These are phyloP conservation scores for Paratinospora sagittata DNA, from an alignment of 164 flowering plant species.

Conservation along the genomic window DNA sequence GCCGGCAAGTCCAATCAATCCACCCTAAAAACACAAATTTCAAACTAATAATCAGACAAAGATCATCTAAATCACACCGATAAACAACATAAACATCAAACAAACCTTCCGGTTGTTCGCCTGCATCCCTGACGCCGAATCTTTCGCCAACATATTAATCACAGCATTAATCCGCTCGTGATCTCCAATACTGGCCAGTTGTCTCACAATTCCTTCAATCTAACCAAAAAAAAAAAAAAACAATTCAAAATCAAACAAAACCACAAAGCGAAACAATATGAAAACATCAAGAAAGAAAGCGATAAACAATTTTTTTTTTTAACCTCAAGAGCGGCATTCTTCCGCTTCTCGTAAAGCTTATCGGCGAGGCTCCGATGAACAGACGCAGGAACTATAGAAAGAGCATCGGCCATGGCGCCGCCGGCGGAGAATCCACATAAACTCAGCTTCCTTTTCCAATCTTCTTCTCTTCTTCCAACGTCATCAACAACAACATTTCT, in stretches of 20 bases:
- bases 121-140: constrained; percentile 71
- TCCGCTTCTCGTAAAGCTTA: constrained; percentile 95
- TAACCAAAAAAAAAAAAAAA: constrained; percentile 18
- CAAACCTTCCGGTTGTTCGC: constrained; percentile 89
- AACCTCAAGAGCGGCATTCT: constrained; percentile 94
- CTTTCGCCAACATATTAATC: constrained; percentile 66
- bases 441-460: constrained; percentile 20
- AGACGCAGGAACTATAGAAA: constrained; percentile 54
- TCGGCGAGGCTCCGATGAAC: constrained; percentile 84
- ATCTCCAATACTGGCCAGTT: constrained; percentile 55
- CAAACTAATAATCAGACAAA: constrained; percentile 4
- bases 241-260: background rate
- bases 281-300: background rate
- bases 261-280: constrained; percentile 7
- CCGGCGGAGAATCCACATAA: background rate
- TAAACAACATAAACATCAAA: background rate
- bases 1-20: constrained; percentile 91
- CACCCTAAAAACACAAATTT: constrained; percentile 51
- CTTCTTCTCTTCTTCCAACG: constrained; percentile 23
- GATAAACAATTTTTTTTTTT: too few species aligned
- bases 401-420: constrained; percentile 53
- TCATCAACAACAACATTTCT: constrained; percentile 26
- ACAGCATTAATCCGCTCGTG: constrained; percentile 81
- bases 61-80: background rate
- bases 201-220: constrained; percentile 95